Percentiles rank a stretch among this genome's conserved stretches.
Evolutionary conservation across 2,329 filamentous ascomycete genomes (phyloP).

Genomic region (Xylariales sp.): DNA sequence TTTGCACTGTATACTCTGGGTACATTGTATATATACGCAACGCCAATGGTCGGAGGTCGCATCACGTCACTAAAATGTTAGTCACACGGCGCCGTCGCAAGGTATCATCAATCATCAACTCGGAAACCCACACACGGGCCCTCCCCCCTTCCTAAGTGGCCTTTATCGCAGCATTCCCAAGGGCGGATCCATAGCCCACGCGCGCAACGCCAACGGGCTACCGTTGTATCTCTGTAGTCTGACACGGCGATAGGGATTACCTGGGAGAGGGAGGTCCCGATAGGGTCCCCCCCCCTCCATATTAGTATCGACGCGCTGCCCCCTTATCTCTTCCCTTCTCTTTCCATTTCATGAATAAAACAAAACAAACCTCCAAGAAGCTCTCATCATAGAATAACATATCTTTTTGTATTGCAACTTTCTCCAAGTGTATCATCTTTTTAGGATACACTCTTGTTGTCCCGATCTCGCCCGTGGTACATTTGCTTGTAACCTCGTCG

Average conservation of each 20-base stretch:
- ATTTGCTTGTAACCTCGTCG: neutral
- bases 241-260: constrained; percentile 8
- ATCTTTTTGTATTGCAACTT: neutral
- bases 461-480: neutral
- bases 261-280: too few species aligned
- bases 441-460: neutral
- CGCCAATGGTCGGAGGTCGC: neutral
- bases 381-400: neutral
- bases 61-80: constrained; percentile 9
- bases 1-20: neutral
- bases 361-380: neutral
- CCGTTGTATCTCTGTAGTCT: constrained; percentile 2
- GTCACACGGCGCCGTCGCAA: constrained; percentile 3
- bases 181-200: neutral
- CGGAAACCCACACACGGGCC: constrained; percentile 6
- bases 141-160: too few species aligned
- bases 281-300: constrained; percentile 2
- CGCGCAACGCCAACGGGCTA: constrained; percentile 5
- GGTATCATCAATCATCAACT: constrained; percentile 4
- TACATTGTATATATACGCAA: neutral
- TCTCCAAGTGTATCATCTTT: neutral
- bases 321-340: constrained; percentile 1
- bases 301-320: neutral
- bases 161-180: constrained; percentile 1
- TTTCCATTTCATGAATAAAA: neutral